Evolutionary conservation across 2,329 filamentous ascomycete species (phyloP).

Genomic region (Diplocarpon mali): DNA sequence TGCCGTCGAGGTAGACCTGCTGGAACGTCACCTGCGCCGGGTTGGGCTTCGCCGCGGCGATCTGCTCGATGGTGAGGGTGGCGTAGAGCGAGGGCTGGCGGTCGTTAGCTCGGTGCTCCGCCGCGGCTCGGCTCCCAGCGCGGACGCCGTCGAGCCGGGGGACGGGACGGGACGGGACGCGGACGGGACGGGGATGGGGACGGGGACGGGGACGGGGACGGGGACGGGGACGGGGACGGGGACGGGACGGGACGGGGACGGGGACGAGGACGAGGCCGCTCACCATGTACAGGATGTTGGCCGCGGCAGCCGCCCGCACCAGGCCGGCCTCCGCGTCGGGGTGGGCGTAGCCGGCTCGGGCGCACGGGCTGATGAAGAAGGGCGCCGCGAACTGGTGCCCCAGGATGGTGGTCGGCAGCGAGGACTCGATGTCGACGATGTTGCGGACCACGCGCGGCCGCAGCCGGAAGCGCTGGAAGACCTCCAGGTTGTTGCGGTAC

Average conservation of each 20-base stretch:
- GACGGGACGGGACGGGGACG: no score
- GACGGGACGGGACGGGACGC: no score
- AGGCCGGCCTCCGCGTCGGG: conserved; percentile 38
- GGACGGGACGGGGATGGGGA: no score
- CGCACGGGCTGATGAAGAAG: conserved; percentile 43
- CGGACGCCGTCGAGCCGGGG: no score
- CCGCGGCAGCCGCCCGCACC: conserved; percentile 29
- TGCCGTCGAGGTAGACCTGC: conserved; percentile 13
- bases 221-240: neutral
- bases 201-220: no score
- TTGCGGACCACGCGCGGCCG: conserved; percentile 39
- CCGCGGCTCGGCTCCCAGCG: no score
- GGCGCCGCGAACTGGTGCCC: conserved; percentile 42
- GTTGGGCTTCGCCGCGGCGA: conserved; percentile 4
- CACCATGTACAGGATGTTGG: conserved; percentile 10
- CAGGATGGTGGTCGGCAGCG: conserved; percentile 36
- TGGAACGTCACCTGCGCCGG: conserved; percentile 16
- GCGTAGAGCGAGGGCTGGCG: conserved; percentile 7
- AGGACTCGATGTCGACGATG: conserved; percentile 32
- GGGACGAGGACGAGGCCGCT: neutral
- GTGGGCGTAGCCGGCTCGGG: conserved; percentile 34
- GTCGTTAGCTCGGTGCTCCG: neutral
- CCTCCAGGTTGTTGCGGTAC: conserved; percentile 46
- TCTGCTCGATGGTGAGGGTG: conserved; percentile 8
- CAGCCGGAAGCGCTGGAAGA: conserved; percentile 37